Evolutionary conservation across 1,284 basidiomycete species (phyloP), one percentile per base, ranked within the genome.

Genomic region (Ustilago vetiveriae): DNA sequence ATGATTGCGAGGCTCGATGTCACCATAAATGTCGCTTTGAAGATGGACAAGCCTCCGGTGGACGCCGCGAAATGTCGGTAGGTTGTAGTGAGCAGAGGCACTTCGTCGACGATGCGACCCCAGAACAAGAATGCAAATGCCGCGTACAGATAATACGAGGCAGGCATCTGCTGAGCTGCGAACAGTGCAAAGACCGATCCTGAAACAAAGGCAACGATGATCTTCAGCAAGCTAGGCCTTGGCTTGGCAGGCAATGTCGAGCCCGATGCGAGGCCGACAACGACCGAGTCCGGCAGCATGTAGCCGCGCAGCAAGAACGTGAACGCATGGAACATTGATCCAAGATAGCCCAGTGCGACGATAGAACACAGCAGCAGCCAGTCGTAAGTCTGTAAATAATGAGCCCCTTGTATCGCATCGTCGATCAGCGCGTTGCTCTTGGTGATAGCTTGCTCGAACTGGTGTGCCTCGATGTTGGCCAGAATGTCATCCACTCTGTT

Each of bases 351-450:
- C 4, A 85, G 72, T 2, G 86, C 86, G 43, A 92, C 90, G 56
- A 94, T 88, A 1, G 80, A 83, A 22, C 88, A 87, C 23, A 94
- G 88, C 38, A 92, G 82, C 26, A 87, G 84, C 37, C 90, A 88
- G 76, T 94, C 91, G 78, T 93, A 89, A 24, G 90, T 92, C 81
- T 94, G 90, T 6, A 94, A 85, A 79, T 94, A 94, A 39, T 87
- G 86, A 19, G 92, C 83, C 0, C 92, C 92, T 42, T 85, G 83
- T 3, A 94, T 83, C 3, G 86, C 85, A 14, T 84, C 75, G 27
- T 85, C 75, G 49, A 91, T 89, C 13, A 92, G 84, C 21, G 85
- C 81, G 2, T 84, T 81, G 6, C 89, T 87, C 24, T 82, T 78
- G 17, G 76, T 67, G 14, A 89, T 86, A 0, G 88, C 88, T 11